These are phyloP conservation scores for Prunus yedoensis DNA, from an alignment of 331 rosid species.

Conservation along the genomic window DNA sequence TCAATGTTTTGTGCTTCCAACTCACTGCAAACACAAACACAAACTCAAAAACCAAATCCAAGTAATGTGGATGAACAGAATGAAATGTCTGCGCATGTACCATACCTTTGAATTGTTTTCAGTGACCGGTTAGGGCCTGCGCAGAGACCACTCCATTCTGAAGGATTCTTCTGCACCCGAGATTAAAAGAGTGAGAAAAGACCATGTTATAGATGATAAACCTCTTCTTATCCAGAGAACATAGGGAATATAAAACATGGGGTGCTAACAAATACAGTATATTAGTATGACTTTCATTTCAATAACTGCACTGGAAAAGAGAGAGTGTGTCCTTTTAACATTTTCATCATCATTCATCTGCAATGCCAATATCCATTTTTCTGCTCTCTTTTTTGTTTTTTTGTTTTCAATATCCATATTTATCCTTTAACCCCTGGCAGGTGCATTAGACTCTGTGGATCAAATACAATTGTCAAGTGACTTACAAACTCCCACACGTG, in stretches of 20 bases:
- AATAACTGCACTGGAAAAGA: neutral
- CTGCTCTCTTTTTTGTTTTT: too few relatives aligned
- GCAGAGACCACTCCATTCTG: neutral
- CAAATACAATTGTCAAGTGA: too few relatives aligned
- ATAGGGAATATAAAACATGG: neutral
- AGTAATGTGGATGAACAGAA: neutral
- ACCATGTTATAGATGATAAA: neutral
- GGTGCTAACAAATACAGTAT: neutral
- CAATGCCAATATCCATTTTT: neutral
- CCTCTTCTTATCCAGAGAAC: neutral
- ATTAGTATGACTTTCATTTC: neutral
- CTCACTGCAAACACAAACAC: slow-evolving; percentile 8
- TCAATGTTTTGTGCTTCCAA: slow-evolving; percentile 20
- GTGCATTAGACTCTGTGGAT: too few relatives aligned
- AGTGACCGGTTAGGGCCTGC: slow-evolving; percentile 1
- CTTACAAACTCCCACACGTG: too few relatives aligned
- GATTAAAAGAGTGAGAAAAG: neutral
- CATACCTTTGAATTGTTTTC: slow-evolving; percentile 18
- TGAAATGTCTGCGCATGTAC: neutral
- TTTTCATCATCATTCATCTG: neutral
- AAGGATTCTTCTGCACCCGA: slow-evolving; percentile 2
- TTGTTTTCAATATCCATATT: too few relatives aligned
- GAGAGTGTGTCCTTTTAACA: neutral
- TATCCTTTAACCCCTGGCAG: neutral
- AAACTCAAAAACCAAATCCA: neutral